Conservation (phyloP, 169 alveolate genomes). For the Plasmodium gallinaceum region DNA sequence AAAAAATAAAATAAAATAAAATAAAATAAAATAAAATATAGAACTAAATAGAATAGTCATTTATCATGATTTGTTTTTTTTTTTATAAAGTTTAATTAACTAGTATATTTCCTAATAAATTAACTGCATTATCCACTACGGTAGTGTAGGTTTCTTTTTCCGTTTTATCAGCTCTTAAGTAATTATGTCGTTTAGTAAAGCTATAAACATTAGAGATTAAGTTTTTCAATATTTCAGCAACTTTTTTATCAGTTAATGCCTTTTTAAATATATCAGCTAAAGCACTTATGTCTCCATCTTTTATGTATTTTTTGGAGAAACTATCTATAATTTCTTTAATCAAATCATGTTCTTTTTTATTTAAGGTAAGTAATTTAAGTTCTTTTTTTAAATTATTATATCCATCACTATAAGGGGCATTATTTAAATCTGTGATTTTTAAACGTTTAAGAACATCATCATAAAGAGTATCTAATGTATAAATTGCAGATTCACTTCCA, state of each 20-base stretch:
- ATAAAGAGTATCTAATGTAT: neutral
- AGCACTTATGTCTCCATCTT: neutral
- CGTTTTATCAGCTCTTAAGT: conserved; percentile 2
- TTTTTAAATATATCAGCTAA: conserved; percentile 8
- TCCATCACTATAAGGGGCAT: conserved; percentile 11
- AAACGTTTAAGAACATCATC: conserved; percentile 11
- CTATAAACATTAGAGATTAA: neutral
- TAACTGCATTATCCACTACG: neutral
- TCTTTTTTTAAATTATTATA: conserved; percentile 11
- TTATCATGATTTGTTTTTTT: too few relatives aligned
- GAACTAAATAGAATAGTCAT: too few relatives aligned
- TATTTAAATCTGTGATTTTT: neutral
- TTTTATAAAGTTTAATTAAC: too few relatives aligned
- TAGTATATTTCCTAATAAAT: neutral
- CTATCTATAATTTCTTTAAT: neutral
- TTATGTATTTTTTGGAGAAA: neutral
- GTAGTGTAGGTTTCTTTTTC: neutral
- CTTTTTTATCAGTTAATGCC: conserved; percentile 9
- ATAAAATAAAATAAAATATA: too few relatives aligned
- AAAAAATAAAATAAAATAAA: too few relatives aligned
- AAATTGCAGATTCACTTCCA: neutral
- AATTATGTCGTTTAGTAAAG: conserved; percentile 15
- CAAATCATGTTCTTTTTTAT: neutral
- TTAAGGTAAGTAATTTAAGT: conserved; percentile 8
- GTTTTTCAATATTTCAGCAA: neutral